A percentile compares a stretch with the other conserved stretches of the same genome.
Conservation (phyloP, 441 rosid genomes). For the Macaranga tanarius region DNA sequence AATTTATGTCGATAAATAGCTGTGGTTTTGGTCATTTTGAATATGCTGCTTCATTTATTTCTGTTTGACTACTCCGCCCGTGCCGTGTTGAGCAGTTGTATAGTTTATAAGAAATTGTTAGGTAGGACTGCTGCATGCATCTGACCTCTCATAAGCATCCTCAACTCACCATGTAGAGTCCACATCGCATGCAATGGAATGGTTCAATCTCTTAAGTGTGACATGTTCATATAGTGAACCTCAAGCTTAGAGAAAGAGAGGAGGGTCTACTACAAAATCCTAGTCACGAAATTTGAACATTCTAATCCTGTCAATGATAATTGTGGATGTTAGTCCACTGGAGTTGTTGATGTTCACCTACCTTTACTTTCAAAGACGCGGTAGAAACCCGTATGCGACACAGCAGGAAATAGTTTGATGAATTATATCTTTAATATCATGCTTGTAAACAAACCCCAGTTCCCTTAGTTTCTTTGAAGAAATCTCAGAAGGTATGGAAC, state of each 20-base stretch:
- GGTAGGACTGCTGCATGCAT: not conserved
- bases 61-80: not conserved
- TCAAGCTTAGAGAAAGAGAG: not conserved
- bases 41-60: constrained; percentile 18
- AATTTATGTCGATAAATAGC: not conserved
- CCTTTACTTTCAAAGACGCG: constrained; percentile 22
- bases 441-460: constrained; percentile 58
- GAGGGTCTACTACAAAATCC: not conserved
- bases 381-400: constrained; percentile 38
- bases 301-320: not conserved
- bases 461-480: constrained; percentile 67
- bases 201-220: not conserved
- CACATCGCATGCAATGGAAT: not conserved
- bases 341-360: not conserved
- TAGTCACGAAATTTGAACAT: not conserved
- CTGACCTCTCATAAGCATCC: not conserved
- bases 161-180: not conserved
- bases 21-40: constrained; percentile 8
- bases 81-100: not conserved
- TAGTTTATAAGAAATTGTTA: no score
- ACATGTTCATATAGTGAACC: not conserved
- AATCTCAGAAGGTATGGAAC: constrained; percentile 42
- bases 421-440: constrained; percentile 49
- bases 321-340: constrained; percentile 2
- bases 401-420: constrained; percentile 47